Base-by-base conservation (phyloP, 495 filamentous ascomycete genomes). In the Penicillium simplicissimum region DNA sequence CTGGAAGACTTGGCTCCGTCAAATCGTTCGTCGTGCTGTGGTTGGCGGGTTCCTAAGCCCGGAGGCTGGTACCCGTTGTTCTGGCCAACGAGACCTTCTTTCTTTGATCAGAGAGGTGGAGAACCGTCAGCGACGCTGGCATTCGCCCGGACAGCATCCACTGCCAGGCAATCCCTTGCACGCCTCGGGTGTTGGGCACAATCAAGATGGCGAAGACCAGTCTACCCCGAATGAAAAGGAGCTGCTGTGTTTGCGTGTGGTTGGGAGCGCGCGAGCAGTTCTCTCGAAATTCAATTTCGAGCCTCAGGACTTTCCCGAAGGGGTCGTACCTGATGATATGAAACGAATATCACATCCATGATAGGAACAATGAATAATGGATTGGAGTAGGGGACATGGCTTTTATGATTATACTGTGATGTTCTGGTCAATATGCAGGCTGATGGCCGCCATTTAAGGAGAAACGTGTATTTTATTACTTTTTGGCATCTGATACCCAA, bases 271-370 rank as follows among this genome's bases (percentile, higher is more conserved):
- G 14, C 70, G 74, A 23, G 58, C 68, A 28, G 74, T 81, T 10
- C 73, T 81, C 40, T 42, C 67, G 15, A 78, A 72, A 56, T 79
- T 81, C 51, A 67, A 68, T n/a, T 81, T 81, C 52, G 65, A 74
- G 31, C 68, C 76, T 42, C 54, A 66, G 33, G 78, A 81, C 53
- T 81, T 76, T 55, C 74, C 77, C 14, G 70, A 72, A 9, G 73
- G 69, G 4, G 61, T 69, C 48, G 54, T 59, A 52, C 67, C 65
- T 10, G 48, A 64, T 34, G 57, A 36, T 34, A 40, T 58, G 34
- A 61, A 25, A 34, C 58, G 17, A 36, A 28, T 40, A 38, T 37
- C 55, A 15, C 43, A 33, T 28, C 47, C 45, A 48, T 64, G 42
- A 53, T 37, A 13, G 5, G 9, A 36, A 23, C n/a, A 17, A 36